Percentiles rank a stretch among this genome's conserved stretches.
These are phyloP conservation scores for Chalaropsis ovoidea DNA, from an alignment of 2,329 filamentous ascomycete species.

Conservation along the genomic window DNA sequence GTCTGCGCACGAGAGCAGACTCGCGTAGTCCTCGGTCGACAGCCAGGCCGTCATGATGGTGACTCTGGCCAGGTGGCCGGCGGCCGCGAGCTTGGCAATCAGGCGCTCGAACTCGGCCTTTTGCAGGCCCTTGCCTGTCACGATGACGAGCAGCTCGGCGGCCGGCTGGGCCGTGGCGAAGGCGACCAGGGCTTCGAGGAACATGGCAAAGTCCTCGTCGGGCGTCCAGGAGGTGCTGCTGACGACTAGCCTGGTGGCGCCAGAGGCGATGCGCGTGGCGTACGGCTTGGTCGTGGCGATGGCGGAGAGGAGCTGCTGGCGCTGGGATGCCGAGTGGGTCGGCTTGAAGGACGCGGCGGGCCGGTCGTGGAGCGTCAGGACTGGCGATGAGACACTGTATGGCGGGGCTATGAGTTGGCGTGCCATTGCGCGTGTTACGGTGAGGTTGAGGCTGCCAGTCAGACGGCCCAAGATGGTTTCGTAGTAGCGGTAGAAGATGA, in stretches of 20 bases:
- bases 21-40: slow-evolving; percentile 71
- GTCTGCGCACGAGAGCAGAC: slow-evolving; percentile 72
- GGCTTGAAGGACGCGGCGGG: slow-evolving; percentile 76
- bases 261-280: slow-evolving; percentile 48
- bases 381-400: slow-evolving; percentile 54
- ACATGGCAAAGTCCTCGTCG: slow-evolving; percentile 85
- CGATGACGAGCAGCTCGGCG: slow-evolving; percentile 62
- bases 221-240: slow-evolving; percentile 96
- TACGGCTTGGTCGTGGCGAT: slow-evolving; percentile 55
- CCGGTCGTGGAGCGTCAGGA: slow-evolving; percentile 73
- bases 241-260: slow-evolving; percentile 60
- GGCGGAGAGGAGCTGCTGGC: slow-evolving; percentile 50
- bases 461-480: slow-evolving; percentile 60
- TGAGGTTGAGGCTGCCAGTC: slow-evolving; percentile 63
- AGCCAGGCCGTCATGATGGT: slow-evolving; percentile 77
- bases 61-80: slow-evolving; percentile 57
- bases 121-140: slow-evolving; percentile 87
- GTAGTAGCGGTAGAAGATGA: slow-evolving; percentile 64
- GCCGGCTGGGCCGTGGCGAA: slow-evolving; percentile 52
- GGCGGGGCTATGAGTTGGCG: slow-evolving; percentile 53
- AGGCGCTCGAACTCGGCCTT: slow-evolving; percentile 61
- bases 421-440: slow-evolving; percentile 84
- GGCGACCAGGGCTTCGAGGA: slow-evolving; percentile 68
- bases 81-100: slow-evolving; percentile 51
- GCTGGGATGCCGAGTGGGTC: slow-evolving; percentile 39